Evolutionary conservation across 2,329 filamentous ascomycete species (phyloP), one percentile per base, ranked within the genome.

Genomic region (Macroventuria anomochaeta): DNA sequence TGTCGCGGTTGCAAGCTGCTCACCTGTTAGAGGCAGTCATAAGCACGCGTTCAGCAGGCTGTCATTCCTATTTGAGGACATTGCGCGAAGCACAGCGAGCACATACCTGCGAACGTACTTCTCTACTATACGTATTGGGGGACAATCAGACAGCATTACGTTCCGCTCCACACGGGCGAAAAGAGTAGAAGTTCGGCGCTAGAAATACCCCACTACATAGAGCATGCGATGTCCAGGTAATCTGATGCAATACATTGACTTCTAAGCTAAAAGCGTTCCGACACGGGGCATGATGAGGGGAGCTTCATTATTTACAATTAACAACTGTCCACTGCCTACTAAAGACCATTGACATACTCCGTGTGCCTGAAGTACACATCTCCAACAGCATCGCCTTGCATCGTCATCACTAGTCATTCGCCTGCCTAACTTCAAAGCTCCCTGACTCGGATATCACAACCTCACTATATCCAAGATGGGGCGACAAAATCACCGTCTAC

Each of bases 401-500:
- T 18, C 15, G 11, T 23, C 33, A 31, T 41, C 26, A 26, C 44
- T 40, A 58, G 51, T 47, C 55, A 44, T 58, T 39, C n/a, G 20
- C 12, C 23, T 8, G 17, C 3, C 7, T 29, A 23, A 18, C 40
- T 17, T 5, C 1, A 36, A 6, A 46, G 46, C 41, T 51, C 29
- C 26, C 41, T 51, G 46, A 52, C 53, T 51, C 53, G 46, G 7
- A 37, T 7, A 25, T 8, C 5, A 13, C 33, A 42, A 34, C 38
- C 7, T 23, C 26, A 41, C 10, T 17, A 29, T 29, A 18, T 37
- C 17, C 38, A 42, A 41, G 12, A 55, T 55, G 53, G 46, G 68
- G 63, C 33, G 57, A 65, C 29, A 83, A 84, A 61, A 85, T 90
- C 71, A 86, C 78, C 26, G 78, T 90, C 34, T 91, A 91, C 76